Base-by-base conservation (phyloP, 208 protist genomes). In the Leishmania guyanensis region DNA sequence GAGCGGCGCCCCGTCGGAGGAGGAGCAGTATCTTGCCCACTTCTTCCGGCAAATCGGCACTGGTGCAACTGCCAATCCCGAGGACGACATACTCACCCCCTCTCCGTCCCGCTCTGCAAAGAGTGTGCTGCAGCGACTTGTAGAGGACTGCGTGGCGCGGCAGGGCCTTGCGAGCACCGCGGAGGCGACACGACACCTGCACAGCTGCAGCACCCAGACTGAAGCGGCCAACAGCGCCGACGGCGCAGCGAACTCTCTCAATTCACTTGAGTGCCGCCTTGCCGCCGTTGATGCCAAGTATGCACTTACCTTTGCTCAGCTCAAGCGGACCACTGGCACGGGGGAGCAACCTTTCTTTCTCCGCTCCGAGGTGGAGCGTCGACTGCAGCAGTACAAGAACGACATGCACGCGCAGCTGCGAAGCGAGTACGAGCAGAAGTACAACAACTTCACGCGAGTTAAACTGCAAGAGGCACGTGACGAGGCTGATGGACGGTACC, bases 281-380 rank as follows among this genome's bases (percentile, higher is more conserved):
- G 94, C 94, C 17, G 94, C 94, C 1, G 92, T 97, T 14, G 94
- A 97, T 64, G 94, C 92, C 33, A 94, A 96, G 84, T 95, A 97
- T 79, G 91, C 94, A 3, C 86, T 97, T 12, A 88, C 88, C 50
- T 96, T 95, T 80, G 77, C 94, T 0, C 92, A 91, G 80, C 80
- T 94, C 51, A 58, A 81, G 43, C 88, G 89, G 48, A 80, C 65
- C 62, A 66, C 80, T 60, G 79, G 62, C 39, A 22, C 81, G 0
- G 81, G 65, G 1, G 86, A 89, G 78, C 82, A 89, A 65, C 72
- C 79, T 33, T 85, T 91, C 70, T 93, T 93, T 72, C 89, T 88
- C 36, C 88, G 90, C 43, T 81, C 86, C 51, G 91, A 95, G 72
- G 86, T 97, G 58, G 94, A 97, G 43, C 91, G 90, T n/a, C 89